Evolutionary conservation across 345 rosid genomes (phyloP).

Genomic region (Pistacia integerrima): DNA sequence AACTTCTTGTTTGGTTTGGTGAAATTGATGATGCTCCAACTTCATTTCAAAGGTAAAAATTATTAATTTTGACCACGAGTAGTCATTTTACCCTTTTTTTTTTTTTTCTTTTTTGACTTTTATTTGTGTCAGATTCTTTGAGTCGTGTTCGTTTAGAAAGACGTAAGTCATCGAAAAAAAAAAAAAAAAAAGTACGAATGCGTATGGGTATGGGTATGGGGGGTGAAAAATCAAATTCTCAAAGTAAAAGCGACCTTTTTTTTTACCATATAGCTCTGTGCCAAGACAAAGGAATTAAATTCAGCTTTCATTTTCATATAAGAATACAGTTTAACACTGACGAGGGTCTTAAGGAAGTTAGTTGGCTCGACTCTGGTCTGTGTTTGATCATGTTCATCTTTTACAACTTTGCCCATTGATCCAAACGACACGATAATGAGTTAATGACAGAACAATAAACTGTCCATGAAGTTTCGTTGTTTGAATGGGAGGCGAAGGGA

Average conservation of each 20-base stretch:
- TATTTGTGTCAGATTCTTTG: conserved; percentile 3
- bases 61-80: background rate
- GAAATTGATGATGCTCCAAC: conserved; percentile 12
- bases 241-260: conserved; percentile 9
- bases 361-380: background rate
- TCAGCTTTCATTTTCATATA: background rate
- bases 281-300: background rate
- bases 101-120: background rate
- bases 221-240: background rate
- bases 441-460: no score
- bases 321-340: background rate
- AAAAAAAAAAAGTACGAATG: no score
- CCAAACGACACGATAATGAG: background rate
- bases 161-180: background rate
- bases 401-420: background rate
- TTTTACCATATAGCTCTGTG: background rate
- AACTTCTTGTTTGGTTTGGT: background rate
- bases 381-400: background rate
- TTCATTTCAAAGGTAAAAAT: no score
- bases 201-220: background rate
- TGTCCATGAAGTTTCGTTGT: no score
- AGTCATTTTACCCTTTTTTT: background rate
- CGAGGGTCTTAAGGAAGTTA: background rate
- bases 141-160: background rate
- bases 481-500: no score